Evolutionary conservation across 768 basidiomycete species (phyloP).

Genomic region (Tubosaeta sp.): DNA sequence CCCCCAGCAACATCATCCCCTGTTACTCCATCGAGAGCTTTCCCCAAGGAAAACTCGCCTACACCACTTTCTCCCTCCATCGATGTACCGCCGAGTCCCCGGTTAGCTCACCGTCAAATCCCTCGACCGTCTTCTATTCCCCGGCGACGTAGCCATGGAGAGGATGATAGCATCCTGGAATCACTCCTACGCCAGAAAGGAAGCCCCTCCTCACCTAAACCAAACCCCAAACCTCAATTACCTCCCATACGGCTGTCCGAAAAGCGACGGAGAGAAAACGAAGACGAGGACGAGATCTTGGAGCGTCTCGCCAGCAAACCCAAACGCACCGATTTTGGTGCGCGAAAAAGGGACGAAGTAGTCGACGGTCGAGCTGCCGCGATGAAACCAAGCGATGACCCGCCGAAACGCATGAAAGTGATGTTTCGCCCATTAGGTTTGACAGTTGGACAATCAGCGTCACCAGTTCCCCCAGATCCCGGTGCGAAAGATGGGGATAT

Average conservation of each 20-base stretch:
- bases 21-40: conserved; percentile 10
- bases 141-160: conserved; percentile 41
- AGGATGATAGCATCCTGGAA: conserved; percentile 56
- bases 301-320: conserved; percentile 56
- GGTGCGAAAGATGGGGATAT: conserved; percentile 73
- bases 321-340: conserved; percentile 51
- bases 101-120: conserved; percentile 36
- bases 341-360: conserved; percentile 38
- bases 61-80: conserved; percentile 32
- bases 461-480: conserved; percentile 53
- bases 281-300: conserved; percentile 65
- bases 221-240: conserved; percentile 31
- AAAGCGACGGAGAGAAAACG: conserved; percentile 68
- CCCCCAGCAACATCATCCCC: conserved; percentile 13
- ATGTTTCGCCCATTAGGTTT: conserved; percentile 47
- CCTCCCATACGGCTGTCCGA: conserved; percentile 54
- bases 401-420: conserved; percentile 71
- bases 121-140: conserved; percentile 40
- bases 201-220: conserved; percentile 35
- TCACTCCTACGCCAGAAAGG: conserved; percentile 41
- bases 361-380: conserved; percentile 17
- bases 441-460: conserved; percentile 31
- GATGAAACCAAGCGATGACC: conserved; percentile 36
- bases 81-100: conserved; percentile 36
- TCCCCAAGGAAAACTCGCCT: conserved; percentile 14